Percentiles rank a stretch among this genome's conserved stretches.
Evolutionary conservation across 345 rosid genomes (phyloP).

Genomic region (Theobroma cacao): DNA sequence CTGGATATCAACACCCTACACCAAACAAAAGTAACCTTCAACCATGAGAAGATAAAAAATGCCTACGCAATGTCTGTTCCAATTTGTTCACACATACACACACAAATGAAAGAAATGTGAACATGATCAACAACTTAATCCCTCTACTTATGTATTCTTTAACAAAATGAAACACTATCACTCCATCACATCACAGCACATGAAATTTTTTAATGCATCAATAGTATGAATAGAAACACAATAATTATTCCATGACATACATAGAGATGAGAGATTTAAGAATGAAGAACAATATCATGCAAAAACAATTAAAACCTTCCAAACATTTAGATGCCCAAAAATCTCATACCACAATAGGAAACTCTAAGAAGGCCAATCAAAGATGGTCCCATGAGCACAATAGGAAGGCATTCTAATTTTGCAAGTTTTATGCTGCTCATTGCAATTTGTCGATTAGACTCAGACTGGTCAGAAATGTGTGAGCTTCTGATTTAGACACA

Average conservation of each 20-base stretch:
- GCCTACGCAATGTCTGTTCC: neutral
- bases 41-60: slow-evolving; percentile 2
- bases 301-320: neutral
- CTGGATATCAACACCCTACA: slow-evolving; percentile 93
- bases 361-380: neutral
- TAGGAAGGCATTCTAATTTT: neutral
- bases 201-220: neutral
- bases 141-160: neutral
- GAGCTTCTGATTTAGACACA: neutral
- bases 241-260: neutral
- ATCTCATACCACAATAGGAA: neutral
- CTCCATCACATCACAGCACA: neutral
- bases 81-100: neutral
- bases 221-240: neutral
- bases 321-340: neutral
- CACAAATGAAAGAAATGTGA: neutral
- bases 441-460: neutral
- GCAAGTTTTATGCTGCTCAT: neutral
- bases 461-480: neutral
- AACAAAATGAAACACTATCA: neutral
- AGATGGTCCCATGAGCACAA: neutral
- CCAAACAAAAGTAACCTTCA: slow-evolving; percentile 14
- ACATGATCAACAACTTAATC: neutral
- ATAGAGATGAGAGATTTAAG: neutral
- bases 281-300: neutral